Evolutionary conservation across 805 yeast species (phyloP).

Genomic region (Yarrowia sp.): DNA sequence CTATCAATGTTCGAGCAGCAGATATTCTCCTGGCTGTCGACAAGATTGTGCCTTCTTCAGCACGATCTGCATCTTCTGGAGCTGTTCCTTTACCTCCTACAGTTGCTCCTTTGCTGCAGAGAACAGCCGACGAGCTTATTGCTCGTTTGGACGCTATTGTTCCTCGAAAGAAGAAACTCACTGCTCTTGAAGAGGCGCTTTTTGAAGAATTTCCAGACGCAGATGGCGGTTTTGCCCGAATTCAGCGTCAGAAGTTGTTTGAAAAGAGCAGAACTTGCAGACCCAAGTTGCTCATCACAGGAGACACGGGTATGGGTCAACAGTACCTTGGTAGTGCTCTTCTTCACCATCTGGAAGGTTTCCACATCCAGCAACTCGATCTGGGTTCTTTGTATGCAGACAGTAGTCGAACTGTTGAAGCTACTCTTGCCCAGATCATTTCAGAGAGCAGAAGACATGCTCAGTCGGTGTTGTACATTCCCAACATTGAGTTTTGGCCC

Average conservation of each 20-base stretch:
- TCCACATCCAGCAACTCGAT: conserved; percentile 83
- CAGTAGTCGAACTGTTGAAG: conserved; percentile 76
- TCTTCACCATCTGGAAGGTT: conserved; percentile 80
- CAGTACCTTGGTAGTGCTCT: conserved; percentile 80
- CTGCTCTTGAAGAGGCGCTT: conserved; percentile 67
- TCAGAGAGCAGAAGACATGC: conserved; percentile 85
- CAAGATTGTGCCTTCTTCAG: conserved; percentile 87
- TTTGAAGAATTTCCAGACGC: conserved; percentile 58
- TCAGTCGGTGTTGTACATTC: conserved; percentile 81
- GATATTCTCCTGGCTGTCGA: conserved; percentile 86
- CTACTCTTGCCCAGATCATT: conserved; percentile 76
- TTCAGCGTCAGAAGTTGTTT: conserved; percentile 52
- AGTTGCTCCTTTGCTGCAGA: conserved; percentile 59
- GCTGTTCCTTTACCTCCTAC: conserved; percentile 79
- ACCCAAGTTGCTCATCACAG: conserved; percentile 76
- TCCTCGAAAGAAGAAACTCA: conserved; percentile 55
- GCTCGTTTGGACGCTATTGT: conserved; percentile 53
- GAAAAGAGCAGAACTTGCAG: conserved; percentile 67
- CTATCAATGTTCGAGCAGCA: conserved; percentile 69
- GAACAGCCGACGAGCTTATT: conserved; percentile 46
- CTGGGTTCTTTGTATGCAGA: conserved; percentile 75
- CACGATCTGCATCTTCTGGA: conserved; percentile 71
- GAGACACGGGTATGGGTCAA: conserved; percentile 80
- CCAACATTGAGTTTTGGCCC: conserved; percentile 77
- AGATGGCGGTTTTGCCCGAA: conserved; percentile 67